These are phyloP conservation scores for Gyrodon lividus DNA, from an alignment of 768 basidiomycete genomes.

Conservation along the genomic window DNA sequence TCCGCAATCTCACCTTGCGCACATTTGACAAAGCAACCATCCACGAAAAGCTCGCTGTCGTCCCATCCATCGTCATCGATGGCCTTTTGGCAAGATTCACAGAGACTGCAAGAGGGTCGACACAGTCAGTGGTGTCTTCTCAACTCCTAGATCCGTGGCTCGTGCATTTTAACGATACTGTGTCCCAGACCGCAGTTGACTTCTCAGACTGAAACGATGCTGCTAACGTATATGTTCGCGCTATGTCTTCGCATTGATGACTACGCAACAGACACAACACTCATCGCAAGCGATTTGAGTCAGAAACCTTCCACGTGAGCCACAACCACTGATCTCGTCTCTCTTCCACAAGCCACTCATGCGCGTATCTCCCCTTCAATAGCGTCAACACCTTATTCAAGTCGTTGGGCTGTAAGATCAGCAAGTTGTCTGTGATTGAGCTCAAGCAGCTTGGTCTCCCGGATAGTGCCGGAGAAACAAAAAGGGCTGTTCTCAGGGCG, in stretches of 20 bases:
- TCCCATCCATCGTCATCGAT: conserved; percentile 69
- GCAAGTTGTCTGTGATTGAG: conserved; percentile 55
- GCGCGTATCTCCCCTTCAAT: not conserved
- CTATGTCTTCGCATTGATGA: conserved; percentile 78
- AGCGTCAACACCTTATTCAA: conserved; percentile 73
- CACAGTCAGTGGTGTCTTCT: conserved; percentile 45
- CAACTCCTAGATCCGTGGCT: no score
- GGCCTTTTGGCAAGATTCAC: conserved; percentile 78
- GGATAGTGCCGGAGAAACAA: conserved; percentile 57
- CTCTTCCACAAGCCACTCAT: not conserved
- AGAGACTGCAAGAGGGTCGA: conserved; percentile 66
- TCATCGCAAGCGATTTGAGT: conserved; percentile 73
- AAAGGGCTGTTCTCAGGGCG: conserved; percentile 69
- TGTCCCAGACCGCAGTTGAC: conserved; percentile 51
- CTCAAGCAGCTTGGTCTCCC: conserved; percentile 69
- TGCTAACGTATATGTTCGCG: conserved; percentile 79
- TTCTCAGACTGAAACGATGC: conserved; percentile 63
- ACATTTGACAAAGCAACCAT: conserved; percentile 50
- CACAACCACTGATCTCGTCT: not conserved
- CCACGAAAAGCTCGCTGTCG: conserved; percentile 52
- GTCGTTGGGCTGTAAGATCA: conserved; percentile 76
- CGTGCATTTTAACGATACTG: not conserved
- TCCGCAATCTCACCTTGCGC: conserved; percentile 47
- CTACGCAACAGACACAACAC: conserved; percentile 65
- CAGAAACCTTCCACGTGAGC: conserved; percentile 65